Evolutionary conservation across 1,284 basidiomycete genomes (phyloP).

Genomic region (Rhodotorula glutinis): DNA sequence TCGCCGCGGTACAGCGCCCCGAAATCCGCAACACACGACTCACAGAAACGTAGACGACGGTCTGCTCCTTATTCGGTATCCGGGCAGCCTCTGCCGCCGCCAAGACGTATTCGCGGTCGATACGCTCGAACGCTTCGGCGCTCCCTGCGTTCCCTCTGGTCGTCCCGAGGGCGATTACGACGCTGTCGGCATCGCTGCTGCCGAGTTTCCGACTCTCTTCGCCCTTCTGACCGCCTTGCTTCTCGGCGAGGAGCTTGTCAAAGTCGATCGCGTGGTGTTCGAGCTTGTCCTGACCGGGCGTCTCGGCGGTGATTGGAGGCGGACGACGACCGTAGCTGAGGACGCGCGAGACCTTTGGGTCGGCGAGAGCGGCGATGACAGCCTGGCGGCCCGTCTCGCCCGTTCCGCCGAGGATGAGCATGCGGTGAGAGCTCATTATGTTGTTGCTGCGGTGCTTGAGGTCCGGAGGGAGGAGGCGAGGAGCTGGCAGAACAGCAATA

Average conservation of each 20-base stretch:
- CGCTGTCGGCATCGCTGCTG: slow-evolving; percentile 64
- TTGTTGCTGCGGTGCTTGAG: no score
- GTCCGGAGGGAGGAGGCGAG: no score
- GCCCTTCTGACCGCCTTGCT: neutral
- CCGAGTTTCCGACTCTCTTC: slow-evolving; percentile 54
- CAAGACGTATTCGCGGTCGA: slow-evolving; percentile 72
- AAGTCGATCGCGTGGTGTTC: slow-evolving; percentile 64
- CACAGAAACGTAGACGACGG: slow-evolving; percentile 68
- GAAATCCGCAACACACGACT: neutral
- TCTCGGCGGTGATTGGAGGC: slow-evolving; percentile 49
- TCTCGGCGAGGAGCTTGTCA: slow-evolving; percentile 54
- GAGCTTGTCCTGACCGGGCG: slow-evolving; percentile 51
- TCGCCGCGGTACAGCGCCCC: no score
- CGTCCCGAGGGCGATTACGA: slow-evolving; percentile 62
- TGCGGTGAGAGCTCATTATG: slow-evolving; percentile 27
- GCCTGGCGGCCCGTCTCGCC: slow-evolving; percentile 61
- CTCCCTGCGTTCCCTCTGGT: slow-evolving; percentile 61
- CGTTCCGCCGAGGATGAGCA: slow-evolving; percentile 62
- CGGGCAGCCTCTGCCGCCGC: slow-evolving; percentile 65
- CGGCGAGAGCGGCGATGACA: slow-evolving; percentile 59
- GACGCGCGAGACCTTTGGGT: slow-evolving; percentile 57
- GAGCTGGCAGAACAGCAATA: no score
- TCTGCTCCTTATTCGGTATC: slow-evolving; percentile 55
- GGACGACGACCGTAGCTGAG: slow-evolving; percentile 65
- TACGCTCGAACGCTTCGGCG: slow-evolving; percentile 64